Percentiles rank a stretch among this genome's conserved stretches.
Evolutionary conservation across 192 early-diverging fungal genomes (phyloP).

Genomic region (Dissophora ornata): DNA sequence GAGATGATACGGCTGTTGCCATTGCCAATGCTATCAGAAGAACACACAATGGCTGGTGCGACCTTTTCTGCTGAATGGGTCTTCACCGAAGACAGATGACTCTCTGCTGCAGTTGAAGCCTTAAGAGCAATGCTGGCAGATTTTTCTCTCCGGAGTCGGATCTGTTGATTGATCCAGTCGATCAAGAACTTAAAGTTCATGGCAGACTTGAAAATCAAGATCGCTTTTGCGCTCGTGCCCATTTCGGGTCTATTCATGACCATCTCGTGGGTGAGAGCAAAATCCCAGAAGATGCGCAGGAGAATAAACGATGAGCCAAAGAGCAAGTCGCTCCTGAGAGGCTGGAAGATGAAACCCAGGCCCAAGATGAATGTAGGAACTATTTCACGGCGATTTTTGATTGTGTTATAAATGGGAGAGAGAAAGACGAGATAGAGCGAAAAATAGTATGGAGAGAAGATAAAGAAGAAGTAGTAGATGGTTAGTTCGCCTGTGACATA

Average conservation of each 20-base stretch:
- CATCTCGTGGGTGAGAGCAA: conserved; percentile 22
- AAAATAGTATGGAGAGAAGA: not conserved
- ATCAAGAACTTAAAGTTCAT: conserved; percentile 32
- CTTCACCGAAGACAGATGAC: not conserved
- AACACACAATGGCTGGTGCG: too few species aligned
- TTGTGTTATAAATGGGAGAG: not conserved
- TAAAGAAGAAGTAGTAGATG: not conserved
- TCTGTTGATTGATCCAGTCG: conserved; percentile 40
- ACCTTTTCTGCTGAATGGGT: too few species aligned
- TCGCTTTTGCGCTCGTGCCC: not conserved
- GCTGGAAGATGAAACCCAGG: conserved; percentile 21
- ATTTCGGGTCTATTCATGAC: conserved; percentile 7
- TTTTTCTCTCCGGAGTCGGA: not conserved
- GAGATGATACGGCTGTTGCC: too few species aligned
- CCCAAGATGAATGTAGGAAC: conserved; percentile 39
- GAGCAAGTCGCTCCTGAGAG: conserved; percentile 26
- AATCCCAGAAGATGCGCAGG: conserved; percentile 27
- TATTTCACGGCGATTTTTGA: not conserved
- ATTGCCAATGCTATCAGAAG: too few species aligned
- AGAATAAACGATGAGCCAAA: conserved; percentile 10
- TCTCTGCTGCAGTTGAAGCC: not conserved
- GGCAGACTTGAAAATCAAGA: conserved; percentile 26
- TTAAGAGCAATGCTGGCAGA: not conserved
- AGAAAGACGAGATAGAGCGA: not conserved
- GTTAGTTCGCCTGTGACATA: too few species aligned